Evolutionary conservation across 345 rosid species (phyloP).

Genomic region (Euphorbia tirucalli): DNA sequence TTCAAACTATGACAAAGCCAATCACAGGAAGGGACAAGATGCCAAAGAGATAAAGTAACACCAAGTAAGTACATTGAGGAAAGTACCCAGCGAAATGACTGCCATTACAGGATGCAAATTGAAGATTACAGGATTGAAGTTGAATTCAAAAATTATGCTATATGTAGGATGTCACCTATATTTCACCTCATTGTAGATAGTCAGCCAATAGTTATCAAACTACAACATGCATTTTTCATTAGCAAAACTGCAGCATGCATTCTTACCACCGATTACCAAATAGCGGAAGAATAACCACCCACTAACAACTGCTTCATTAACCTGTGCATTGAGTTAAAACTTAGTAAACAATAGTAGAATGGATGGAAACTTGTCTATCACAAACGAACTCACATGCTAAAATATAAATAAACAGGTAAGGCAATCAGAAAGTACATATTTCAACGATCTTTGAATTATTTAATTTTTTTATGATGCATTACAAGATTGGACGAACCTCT

Average conservation of each 20-base stretch:
- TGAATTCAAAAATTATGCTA: background rate
- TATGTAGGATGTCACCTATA: background rate
- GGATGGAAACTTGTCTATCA: background rate
- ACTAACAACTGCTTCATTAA: conserved; percentile 92
- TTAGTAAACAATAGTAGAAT: background rate
- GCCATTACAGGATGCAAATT: background rate
- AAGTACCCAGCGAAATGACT: background rate
- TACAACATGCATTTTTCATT: too few relatives aligned
- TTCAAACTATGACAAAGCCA: background rate
- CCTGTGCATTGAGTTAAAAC: conserved; percentile 45
- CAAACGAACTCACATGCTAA: background rate
- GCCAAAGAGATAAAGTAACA: background rate
- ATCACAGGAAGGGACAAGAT: background rate
- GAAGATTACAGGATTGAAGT: background rate
- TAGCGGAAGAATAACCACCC: conserved; percentile 99
- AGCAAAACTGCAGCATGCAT: conserved; percentile 1
- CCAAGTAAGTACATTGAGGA: background rate
- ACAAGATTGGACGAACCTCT: background rate
- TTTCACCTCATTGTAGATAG: background rate
- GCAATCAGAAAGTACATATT: background rate
- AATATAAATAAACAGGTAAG: background rate
- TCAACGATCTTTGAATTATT: background rate
- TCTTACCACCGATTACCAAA: conserved; percentile 94
- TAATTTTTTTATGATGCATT: background rate
- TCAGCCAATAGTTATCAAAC: background rate